These are phyloP conservation scores for Paramecium caudatum DNA, from an alignment of 73 alveolate species.

Conservation along the genomic window DNA sequence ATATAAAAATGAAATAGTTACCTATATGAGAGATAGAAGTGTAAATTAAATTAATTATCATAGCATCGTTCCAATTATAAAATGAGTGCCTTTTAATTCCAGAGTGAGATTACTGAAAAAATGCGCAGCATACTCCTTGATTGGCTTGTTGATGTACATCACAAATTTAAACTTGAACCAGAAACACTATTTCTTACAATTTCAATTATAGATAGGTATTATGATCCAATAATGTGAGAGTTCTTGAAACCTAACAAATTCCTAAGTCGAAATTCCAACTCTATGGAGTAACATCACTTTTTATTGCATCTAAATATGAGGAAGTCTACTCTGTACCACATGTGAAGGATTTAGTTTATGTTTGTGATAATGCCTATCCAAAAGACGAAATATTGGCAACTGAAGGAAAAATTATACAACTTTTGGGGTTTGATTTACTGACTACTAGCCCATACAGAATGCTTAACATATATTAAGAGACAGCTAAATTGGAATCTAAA, in stretches of 20 bases:
- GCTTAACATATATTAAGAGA: slow-evolving; percentile 68
- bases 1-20: slow-evolving; percentile 45
- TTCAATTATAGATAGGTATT: slow-evolving; percentile 84
- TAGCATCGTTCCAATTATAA: neutral
- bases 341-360: slow-evolving; percentile 76
- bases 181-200: slow-evolving; percentile 86
- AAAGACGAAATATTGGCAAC: slow-evolving; percentile 89
- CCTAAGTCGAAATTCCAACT: slow-evolving; percentile 83
- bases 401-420: slow-evolving; percentile 87
- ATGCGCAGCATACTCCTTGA: slow-evolving; percentile 91
- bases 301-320: slow-evolving; percentile 91
- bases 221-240: slow-evolving; percentile 68
- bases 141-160: slow-evolving; percentile 89
- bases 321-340: slow-evolving; percentile 86
- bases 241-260: slow-evolving; percentile 26
- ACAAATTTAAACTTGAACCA: slow-evolving; percentile 80
- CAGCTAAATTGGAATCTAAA: slow-evolving; percentile 43
- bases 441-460: slow-evolving; percentile 80
- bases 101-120: slow-evolving; percentile 85
- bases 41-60: neutral
- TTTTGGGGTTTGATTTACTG: slow-evolving; percentile 81
- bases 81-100: slow-evolving; percentile 46
- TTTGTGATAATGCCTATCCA: slow-evolving; percentile 87
- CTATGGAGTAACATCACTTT: slow-evolving; percentile 86
- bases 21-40: slow-evolving; percentile 39